phyloP scores from a whole-genome alignment of 352 stramenopile genomes.

The Pythium aphanidermatum region DNA sequence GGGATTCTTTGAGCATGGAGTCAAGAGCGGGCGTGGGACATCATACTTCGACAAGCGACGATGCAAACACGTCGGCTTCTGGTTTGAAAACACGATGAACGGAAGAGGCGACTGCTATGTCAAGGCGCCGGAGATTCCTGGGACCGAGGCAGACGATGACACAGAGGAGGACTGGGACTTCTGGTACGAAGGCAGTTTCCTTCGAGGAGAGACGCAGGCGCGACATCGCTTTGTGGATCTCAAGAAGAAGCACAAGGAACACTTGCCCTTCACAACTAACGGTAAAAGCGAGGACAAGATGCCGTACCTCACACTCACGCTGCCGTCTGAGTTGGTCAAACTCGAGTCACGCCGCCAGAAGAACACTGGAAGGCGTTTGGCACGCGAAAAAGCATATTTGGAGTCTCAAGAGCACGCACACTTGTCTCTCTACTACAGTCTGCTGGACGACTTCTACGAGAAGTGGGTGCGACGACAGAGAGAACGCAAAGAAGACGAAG shows the following conservation, averaged over 20 bases:
- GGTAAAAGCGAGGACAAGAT: constrained; percentile 58
- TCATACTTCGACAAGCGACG: constrained; percentile 28
- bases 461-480: constrained; percentile 41
- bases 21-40: constrained; percentile 34
- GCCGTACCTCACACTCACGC: constrained; percentile 36
- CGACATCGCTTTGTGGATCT: constrained; percentile 52
- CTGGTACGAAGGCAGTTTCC: constrained; percentile 71
- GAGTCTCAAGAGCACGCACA: constrained; percentile 39
- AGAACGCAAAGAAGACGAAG: constrained; percentile 24
- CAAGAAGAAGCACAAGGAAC: constrained; percentile 16
- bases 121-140: constrained; percentile 1
- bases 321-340: constrained; percentile 36
- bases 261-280: constrained; percentile 60
- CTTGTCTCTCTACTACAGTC: constrained; percentile 44
- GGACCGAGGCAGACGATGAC: constrained; percentile 2
- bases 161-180: constrained; percentile 36
- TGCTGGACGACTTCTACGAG: constrained; percentile 65
- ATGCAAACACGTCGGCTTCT: constrained; percentile 56
- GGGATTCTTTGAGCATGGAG: constrained; percentile 50
- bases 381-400: constrained; percentile 38
- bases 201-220: constrained; percentile 47
- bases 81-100: constrained; percentile 56
- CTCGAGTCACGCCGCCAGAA: constrained; percentile 24
- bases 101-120: constrained; percentile 59
- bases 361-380: constrained; percentile 30